Evolutionary conservation across 257 asterid species (phyloP).

Genomic region (Solanum piurae): DNA sequence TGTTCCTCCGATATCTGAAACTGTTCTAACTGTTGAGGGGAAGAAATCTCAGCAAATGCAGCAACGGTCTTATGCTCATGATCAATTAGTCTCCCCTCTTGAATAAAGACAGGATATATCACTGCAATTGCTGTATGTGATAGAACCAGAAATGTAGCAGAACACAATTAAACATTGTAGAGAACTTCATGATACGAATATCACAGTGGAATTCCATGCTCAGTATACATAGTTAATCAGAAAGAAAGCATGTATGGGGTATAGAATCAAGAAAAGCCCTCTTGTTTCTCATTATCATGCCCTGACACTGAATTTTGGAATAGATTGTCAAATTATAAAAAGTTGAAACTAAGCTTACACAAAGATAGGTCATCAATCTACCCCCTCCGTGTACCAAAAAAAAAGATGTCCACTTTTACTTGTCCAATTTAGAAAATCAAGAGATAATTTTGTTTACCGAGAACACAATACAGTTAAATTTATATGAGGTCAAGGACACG

Average conservation of each 20-base stretch:
- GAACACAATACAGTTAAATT: neutral
- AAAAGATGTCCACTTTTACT: neutral
- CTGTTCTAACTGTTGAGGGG: slow-evolving; percentile 55
- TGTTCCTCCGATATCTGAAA: slow-evolving; percentile 33
- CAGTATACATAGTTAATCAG: neutral
- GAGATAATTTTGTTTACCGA: neutral
- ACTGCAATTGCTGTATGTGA: slow-evolving; percentile 60
- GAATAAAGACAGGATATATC: slow-evolving; percentile 53
- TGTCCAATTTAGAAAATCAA: neutral
- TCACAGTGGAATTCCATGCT: neutral
- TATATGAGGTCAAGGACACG: neutral
- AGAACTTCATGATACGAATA: neutral
- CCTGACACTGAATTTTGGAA: neutral
- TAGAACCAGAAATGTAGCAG: neutral
- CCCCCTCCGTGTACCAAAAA: neutral
- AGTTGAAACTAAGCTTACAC: neutral
- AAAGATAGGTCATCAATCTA: neutral
- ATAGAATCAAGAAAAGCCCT: neutral
- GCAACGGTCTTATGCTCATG: slow-evolving; percentile 37
- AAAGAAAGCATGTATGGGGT: neutral
- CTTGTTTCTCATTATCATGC: neutral
- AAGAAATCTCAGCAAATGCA: slow-evolving; percentile 41
- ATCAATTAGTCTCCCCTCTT: slow-evolving; percentile 48
- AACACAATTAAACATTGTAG: neutral
- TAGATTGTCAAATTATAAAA: neutral